Evolutionary conservation across 2,329 filamentous ascomycete species (phyloP), one percentile per base, ranked within the genome.

Genomic region (Botryosphaeria dothidea): DNA sequence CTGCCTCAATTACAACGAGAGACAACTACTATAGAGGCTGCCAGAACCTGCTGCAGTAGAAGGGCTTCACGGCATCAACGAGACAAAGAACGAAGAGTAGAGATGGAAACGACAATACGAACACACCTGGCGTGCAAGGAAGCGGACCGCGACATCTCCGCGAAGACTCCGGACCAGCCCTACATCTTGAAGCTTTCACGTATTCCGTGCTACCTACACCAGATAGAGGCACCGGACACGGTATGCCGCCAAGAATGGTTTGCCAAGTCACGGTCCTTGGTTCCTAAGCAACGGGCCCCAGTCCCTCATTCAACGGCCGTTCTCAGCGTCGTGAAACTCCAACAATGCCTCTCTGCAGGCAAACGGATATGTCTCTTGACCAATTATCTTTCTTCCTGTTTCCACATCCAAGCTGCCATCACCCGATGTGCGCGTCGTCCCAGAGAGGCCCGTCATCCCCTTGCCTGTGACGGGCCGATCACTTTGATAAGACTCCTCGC

Each of bases 61-160:
- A 46, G 21, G 46, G 25, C 41, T n/a, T 13, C 19, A 8, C 27
- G 27, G 56, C 56, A 60, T 46, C 25, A 46, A 58, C n/a, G 11
- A 54, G 15, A 46, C 5, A 38, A 31, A 3, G 3, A 34, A 38
- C 27, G 15, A 63, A 29, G 48, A 54, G 38, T 34, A 36, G 61
- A 48, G 49, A 56, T 36, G 48, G 36, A 64, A 64, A 64, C 23
- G 51, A 64, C 38, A 45, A 25, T 6, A 58, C 23, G 9, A 45
- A 34, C 25, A 13, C 54, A 57, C 19, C 25, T 4, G 54, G 54
- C 38, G 23, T 25, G 25, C 54, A 58, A 38, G 9, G 36, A 58
- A 17, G 13, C 51, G 15, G 8, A 21, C 34, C 43, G 54, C 54
- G 17, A 45, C 23, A 45, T 21, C 3, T 19, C n/a, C 13, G 7